Percentiles rank a stretch among this genome's conserved stretches.
Conservation (phyloP, 495 filamentous ascomycete genomes). For the Penicillium steckii region DNA sequence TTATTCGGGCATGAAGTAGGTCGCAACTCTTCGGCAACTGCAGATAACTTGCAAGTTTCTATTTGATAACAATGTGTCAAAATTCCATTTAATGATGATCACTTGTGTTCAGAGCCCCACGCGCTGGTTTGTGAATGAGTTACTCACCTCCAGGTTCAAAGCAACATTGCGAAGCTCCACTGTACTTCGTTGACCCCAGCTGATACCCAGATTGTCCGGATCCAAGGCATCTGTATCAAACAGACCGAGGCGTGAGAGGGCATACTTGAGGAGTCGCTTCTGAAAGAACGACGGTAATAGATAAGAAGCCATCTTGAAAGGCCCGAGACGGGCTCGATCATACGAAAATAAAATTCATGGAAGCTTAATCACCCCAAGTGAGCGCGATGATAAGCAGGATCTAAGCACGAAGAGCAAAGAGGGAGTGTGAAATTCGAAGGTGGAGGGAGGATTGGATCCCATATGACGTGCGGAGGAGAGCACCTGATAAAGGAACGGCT, state of each 20-base stretch:
- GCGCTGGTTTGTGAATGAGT: neutral
- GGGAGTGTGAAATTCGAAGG: constrained; percentile 9
- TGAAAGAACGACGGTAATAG: constrained; percentile 77
- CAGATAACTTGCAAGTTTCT: constrained; percentile 75
- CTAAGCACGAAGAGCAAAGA: constrained; percentile 1
- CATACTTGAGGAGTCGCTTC: constrained; percentile 79
- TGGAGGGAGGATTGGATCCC: no score
- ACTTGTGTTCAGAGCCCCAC: constrained; percentile 2
- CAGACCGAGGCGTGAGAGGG: constrained; percentile 72
- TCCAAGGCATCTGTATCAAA: constrained; percentile 80
- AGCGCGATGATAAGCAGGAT: constrained; percentile 8
- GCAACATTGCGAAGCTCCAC: constrained; percentile 82
- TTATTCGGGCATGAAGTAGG: constrained; percentile 66
- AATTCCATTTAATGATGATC: neutral
- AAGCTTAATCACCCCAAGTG: constrained; percentile 23
- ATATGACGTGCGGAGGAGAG: constrained; percentile 29
- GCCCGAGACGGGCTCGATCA: constrained; percentile 32
- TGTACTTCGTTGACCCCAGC: constrained; percentile 70
- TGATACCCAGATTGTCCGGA: constrained; percentile 74
- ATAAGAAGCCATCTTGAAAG: constrained; percentile 41
- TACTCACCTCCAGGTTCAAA: constrained; percentile 66
- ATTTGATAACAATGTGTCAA: constrained; percentile 10
- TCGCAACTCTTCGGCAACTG: constrained; percentile 67
- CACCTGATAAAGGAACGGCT: constrained; percentile 32
- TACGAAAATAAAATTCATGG: constrained; percentile 26